Evolutionary conservation across 108 stramenopile species (phyloP).

Genomic region (Licmophora abbreviata): DNA sequence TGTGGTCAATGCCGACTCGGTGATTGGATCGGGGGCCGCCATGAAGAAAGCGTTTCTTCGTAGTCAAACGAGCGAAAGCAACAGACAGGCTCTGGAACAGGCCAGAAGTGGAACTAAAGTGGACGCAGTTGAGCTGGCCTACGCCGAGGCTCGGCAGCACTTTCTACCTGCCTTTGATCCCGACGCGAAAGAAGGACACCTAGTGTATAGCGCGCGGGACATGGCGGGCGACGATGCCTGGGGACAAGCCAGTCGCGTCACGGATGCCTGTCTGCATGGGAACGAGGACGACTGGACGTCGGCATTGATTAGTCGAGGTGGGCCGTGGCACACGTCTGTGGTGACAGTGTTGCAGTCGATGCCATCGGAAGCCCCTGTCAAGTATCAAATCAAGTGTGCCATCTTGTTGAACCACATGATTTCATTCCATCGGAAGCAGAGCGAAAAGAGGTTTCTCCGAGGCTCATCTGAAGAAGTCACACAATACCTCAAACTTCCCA

Average conservation of each 20-base stretch:
- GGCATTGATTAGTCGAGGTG: constrained; percentile 2
- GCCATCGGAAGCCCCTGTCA: constrained; percentile 5
- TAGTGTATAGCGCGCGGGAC: constrained; percentile 49
- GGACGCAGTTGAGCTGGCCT: constrained; percentile 32
- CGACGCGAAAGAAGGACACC: constrained; percentile 38
- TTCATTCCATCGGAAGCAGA: constrained; percentile 44
- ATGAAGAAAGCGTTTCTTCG: constrained; percentile 29
- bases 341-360: constrained; percentile 1
- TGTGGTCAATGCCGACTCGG: constrained; percentile 63
- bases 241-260: constrained; percentile 44
- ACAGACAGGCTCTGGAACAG: constrained; percentile 37
- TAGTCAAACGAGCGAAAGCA: constrained; percentile 43
- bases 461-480: constrained; percentile 33
- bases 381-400: constrained; percentile 37
- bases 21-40: constrained; percentile 61
- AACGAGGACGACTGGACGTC: constrained; percentile 13
- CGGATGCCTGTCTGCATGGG: constrained; percentile 46
- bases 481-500: constrained; percentile 36
- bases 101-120: constrained; percentile 15
- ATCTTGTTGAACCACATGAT: constrained; percentile 42
- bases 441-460: constrained; percentile 21
- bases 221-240: constrained; percentile 53
- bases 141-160: constrained; percentile 42
- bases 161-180: constrained; percentile 63
- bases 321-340: constrained; percentile 1